These are phyloP conservation scores for Myriosclerotinia scirpicola DNA, from an alignment of 2,329 filamentous ascomycete species.

Conservation along the genomic window DNA sequence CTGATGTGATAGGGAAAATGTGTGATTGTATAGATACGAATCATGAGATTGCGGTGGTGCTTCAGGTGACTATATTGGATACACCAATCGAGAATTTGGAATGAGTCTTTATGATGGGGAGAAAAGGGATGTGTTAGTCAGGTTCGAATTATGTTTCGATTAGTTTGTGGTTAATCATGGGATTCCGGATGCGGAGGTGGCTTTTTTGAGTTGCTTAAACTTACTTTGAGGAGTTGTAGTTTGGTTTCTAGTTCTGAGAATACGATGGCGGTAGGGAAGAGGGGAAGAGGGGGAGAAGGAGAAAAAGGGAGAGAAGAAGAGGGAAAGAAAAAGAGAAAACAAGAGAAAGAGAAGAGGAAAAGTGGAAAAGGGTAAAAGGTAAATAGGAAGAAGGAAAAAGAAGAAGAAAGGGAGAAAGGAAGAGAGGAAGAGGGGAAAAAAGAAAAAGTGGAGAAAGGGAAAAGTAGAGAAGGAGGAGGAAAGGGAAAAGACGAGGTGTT, in stretches of 20 bases:
- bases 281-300: background rate
- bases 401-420: too few relatives aligned
- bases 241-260: background rate
- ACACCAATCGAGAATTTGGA: too few relatives aligned
- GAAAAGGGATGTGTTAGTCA: too few relatives aligned
- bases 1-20: constrained; percentile 31
- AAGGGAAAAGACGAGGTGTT: constrained; percentile 25
- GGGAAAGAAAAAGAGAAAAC: too few relatives aligned
- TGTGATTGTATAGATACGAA: constrained; percentile 17
- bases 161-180: constrained; percentile 27
- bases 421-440: background rate
- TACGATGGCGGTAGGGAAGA: background rate
- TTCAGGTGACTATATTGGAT: background rate
- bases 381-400: too few relatives aligned
- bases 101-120: too few relatives aligned
- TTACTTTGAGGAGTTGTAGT: background rate
- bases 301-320: too few relatives aligned
- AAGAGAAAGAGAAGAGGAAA: too few relatives aligned
- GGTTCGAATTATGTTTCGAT: too few relatives aligned
- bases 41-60: constrained; percentile 31
- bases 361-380: too few relatives aligned
- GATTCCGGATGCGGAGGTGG: constrained; percentile 36
- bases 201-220: constrained; percentile 38
- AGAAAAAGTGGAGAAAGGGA: too few relatives aligned
- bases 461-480: background rate